phyloP scores from a whole-genome alignment of 129 eudicot species.

The Flaveria trinervia region DNA sequence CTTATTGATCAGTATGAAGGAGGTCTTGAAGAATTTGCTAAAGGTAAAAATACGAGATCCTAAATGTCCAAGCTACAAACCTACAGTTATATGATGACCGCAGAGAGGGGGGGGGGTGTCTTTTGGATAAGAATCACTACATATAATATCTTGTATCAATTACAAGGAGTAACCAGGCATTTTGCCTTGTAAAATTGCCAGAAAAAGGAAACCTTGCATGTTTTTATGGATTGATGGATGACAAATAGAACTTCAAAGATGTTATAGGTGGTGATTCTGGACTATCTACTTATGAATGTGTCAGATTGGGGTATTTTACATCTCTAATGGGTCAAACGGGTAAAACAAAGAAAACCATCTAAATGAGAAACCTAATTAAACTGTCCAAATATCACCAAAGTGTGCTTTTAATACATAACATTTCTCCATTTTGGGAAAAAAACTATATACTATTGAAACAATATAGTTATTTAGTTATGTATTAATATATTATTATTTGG shows the following conservation, averaged over 20 bases:
- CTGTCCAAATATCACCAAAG: background rate
- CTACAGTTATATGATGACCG: background rate
- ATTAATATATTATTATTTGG: background rate
- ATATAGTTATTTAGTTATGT: background rate
- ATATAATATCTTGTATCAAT: background rate
- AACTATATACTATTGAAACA: background rate
- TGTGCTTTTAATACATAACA: background rate
- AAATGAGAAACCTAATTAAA: background rate
- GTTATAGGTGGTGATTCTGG: background rate
- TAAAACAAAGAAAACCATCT: background rate
- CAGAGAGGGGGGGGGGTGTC: background rate
- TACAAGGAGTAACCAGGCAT: background rate
- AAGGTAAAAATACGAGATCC: slow-evolving; percentile 52
- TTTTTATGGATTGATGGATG: slow-evolving; percentile 1
- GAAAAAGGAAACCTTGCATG: background rate
- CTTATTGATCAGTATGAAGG: slow-evolving; percentile 79
- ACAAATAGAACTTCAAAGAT: background rate
- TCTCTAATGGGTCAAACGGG: background rate
- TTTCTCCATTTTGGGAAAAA: background rate
- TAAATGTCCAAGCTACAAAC: background rate
- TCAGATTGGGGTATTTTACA: background rate
- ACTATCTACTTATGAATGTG: background rate
- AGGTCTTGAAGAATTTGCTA: slow-evolving; percentile 81
- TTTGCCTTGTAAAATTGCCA: slow-evolving; percentile 14
- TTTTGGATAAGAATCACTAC: background rate